phyloP scores from a whole-genome alignment of 2,329 filamentous ascomycete genomes.

The Curvularia spicifera region DNA sequence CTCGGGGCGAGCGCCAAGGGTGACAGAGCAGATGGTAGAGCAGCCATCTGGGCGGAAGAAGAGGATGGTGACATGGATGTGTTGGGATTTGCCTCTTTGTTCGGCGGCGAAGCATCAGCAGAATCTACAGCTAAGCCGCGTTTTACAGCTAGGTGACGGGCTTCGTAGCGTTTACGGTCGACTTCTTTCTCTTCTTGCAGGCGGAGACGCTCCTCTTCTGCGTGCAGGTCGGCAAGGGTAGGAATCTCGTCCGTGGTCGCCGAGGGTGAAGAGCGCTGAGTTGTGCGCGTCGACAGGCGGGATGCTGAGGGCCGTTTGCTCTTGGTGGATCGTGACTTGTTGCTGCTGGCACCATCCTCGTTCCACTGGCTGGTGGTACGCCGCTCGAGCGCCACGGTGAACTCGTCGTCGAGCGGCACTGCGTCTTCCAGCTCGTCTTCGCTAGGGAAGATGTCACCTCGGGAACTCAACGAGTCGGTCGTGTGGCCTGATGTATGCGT shows the following conservation, averaged over 20 bases:
- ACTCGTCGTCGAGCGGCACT: conserved; percentile 90
- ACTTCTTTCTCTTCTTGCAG: conserved; percentile 64
- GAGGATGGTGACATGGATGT: conserved; percentile 23
- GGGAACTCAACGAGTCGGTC: conserved; percentile 82
- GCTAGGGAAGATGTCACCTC: conserved; percentile 89
- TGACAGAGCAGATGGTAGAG: conserved; percentile 21
- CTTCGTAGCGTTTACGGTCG: conserved; percentile 60
- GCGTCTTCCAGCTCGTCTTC: conserved; percentile 88
- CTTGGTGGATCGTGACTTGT: conserved; percentile 59
- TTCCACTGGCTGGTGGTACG: conserved; percentile 63
- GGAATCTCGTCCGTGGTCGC: conserved; percentile 48
- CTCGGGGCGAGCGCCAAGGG: conserved; percentile 26
- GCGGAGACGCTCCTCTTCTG: conserved; percentile 62
- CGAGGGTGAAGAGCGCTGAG: conserved; percentile 30
- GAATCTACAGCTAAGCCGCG: conserved; percentile 55
- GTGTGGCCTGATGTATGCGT: conserved; percentile 83
- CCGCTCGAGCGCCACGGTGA: conserved; percentile 80
- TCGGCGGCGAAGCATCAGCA: neutral
- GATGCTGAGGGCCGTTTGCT: conserved; percentile 55
- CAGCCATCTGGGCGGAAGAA: conserved; percentile 13
- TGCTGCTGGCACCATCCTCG: conserved; percentile 75
- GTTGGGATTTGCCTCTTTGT: neutral
- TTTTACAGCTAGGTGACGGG: conserved; percentile 61
- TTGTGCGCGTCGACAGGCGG: conserved; percentile 54
- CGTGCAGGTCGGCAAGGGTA: conserved; percentile 62